Evolutionary conservation across 441 rosid species (phyloP).

Genomic region (Pelargonium citronellum): DNA sequence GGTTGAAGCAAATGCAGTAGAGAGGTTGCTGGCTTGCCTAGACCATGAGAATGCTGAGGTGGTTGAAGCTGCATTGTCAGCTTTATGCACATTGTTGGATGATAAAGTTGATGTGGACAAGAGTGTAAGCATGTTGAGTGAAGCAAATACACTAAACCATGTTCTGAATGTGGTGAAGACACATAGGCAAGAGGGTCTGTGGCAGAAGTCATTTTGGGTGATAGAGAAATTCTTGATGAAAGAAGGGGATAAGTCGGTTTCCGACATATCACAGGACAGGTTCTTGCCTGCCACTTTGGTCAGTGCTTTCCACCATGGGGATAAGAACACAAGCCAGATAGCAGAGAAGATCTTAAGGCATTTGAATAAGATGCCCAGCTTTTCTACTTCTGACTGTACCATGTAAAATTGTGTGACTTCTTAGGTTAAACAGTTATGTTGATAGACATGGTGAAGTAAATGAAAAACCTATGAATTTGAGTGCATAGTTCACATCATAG

Average conservation of each 20-base stretch:
- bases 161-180: conserved; percentile 63
- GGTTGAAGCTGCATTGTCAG: conserved; percentile 75
- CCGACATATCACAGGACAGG: conserved; percentile 68
- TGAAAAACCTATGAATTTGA: background rate
- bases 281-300: conserved; percentile 57
- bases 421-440: background rate
- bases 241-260: conserved; percentile 51
- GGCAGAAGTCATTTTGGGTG: conserved; percentile 84
- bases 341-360: conserved; percentile 76
- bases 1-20: conserved; percentile 70
- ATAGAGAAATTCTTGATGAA: conserved; percentile 67
- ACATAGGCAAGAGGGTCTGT: conserved; percentile 55
- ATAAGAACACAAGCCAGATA: conserved; percentile 63
- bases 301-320: conserved; percentile 73
- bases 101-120: conserved; percentile 67
- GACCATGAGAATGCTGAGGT: conserved; percentile 68
- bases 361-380: conserved; percentile 66
- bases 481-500: background rate
- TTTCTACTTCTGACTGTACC: conserved; percentile 29
- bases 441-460: background rate
- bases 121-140: conserved; percentile 56
- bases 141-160: conserved; percentile 43
- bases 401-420: conserved; percentile 19
- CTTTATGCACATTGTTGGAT: conserved; percentile 69
- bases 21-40: conserved; percentile 64